A percentile compares a stretch with the other conserved stretches of the same genome.
Evolutionary conservation across 2,329 filamentous ascomycete species (phyloP).

Genomic region (Emergomyces orientalis): DNA sequence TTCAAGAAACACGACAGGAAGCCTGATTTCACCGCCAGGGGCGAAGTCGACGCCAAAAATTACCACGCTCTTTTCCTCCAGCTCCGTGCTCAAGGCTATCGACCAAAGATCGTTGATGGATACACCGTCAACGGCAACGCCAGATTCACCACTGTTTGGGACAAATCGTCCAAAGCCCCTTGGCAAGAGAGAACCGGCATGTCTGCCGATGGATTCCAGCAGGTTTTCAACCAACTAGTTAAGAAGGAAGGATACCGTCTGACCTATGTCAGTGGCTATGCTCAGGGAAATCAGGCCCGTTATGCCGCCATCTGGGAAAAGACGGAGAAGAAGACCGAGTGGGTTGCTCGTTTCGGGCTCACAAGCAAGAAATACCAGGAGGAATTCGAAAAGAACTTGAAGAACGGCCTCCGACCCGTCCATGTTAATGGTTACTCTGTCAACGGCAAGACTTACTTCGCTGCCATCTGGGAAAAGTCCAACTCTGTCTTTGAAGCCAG

Average conservation of each 20-base stretch:
- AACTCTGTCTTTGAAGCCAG: slow-evolving; percentile 8
- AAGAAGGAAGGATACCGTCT: slow-evolving; percentile 9
- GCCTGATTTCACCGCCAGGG: neutral
- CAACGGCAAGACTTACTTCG: slow-evolving; percentile 10
- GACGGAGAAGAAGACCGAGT: neutral
- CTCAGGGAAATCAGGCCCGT: slow-evolving; percentile 8
- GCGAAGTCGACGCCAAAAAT: neutral
- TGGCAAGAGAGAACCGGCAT: slow-evolving; percentile 8
- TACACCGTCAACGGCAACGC: slow-evolving; percentile 10
- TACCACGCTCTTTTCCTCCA: neutral
- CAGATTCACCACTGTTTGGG: slow-evolving; percentile 10
- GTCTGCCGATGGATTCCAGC: neutral
- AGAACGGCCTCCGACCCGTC: slow-evolving; percentile 2
- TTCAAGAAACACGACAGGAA: neutral
- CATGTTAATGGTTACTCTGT: slow-evolving; percentile 11
- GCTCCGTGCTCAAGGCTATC: slow-evolving; percentile 11
- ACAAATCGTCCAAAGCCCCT: slow-evolving; percentile 6
- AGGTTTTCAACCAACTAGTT: slow-evolving; percentile 7
- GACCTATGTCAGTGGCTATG: slow-evolving; percentile 13
- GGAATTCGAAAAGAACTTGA: slow-evolving; percentile 8
- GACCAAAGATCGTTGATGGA: slow-evolving; percentile 11
- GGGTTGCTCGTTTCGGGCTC: slow-evolving; percentile 10
- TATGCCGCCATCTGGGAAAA: slow-evolving; percentile 14
- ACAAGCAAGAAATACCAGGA: slow-evolving; percentile 4
- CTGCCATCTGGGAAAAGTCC: slow-evolving; percentile 13